Percentiles rank a stretch among this genome's conserved stretches.
These are phyloP conservation scores for Fomitopsis palustris DNA, from an alignment of 1,284 basidiomycete species.

Conservation along the genomic window DNA sequence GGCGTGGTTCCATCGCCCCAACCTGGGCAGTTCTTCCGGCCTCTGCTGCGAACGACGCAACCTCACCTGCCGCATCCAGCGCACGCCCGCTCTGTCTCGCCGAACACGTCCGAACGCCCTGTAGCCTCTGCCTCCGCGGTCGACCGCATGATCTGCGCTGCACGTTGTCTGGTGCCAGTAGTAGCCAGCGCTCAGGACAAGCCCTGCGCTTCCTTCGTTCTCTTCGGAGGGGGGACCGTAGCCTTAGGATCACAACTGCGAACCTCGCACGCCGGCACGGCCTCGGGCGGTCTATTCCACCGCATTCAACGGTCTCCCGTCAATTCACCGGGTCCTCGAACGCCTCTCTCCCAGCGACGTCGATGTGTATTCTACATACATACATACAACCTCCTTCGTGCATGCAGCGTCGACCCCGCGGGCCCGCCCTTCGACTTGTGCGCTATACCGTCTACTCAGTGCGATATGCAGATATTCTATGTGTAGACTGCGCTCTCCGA, in stretches of 20 bases:
- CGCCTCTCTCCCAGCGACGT: neutral
- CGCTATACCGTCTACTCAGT: neutral
- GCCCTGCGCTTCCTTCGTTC: neutral
- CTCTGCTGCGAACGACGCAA: neutral
- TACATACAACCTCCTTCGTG: neutral
- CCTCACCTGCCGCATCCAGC: neutral
- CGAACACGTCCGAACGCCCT: conserved; percentile 3
- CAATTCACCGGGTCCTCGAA: neutral
- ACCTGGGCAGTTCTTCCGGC: neutral
- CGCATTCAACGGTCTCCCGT: neutral
- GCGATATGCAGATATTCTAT: neutral
- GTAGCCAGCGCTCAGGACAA: neutral
- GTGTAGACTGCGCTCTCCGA: neutral
- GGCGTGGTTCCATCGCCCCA: neutral
- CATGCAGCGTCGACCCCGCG: too few relatives aligned
- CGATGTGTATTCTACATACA: neutral
- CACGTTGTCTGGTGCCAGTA: neutral
- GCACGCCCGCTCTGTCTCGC: neutral
- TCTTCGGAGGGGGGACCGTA: neutral
- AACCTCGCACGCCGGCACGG: neutral
- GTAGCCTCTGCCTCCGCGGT: neutral
- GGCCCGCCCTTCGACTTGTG: neutral
- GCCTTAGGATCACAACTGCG: conserved; percentile 6
- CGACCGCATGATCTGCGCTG: conserved; percentile 4
- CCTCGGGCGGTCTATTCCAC: neutral